These are phyloP conservation scores for Chenopodium formosanum DNA, from an alignment of 148 eudicot species.

Conservation along the genomic window DNA sequence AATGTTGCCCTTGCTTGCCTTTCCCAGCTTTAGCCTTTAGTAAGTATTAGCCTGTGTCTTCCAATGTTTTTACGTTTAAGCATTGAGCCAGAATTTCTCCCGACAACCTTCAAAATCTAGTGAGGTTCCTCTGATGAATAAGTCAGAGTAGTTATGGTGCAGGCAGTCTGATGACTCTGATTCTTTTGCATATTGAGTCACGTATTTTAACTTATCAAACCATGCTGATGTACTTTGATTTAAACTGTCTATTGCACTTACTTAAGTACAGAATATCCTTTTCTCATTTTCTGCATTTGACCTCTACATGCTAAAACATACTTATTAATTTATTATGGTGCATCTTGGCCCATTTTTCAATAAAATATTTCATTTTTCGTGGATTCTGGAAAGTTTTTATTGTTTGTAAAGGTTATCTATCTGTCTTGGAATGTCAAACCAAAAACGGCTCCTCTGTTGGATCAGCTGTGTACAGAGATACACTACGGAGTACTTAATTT, in stretches of 20 bases:
- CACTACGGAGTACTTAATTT: background rate
- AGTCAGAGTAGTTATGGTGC: background rate
- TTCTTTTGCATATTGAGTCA: background rate
- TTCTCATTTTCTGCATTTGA: background rate
- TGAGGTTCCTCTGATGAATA: background rate
- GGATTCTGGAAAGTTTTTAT: background rate
- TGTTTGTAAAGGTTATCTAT: background rate
- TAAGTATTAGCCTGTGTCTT: background rate
- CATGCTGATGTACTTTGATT: background rate
- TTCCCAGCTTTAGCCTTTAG: conserved; percentile 7
- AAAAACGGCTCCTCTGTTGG: background rate
- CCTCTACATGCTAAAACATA: background rate
- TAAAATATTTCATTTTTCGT: background rate
- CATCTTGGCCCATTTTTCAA: background rate
- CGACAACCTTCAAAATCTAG: background rate
- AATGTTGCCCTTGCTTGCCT: background rate
- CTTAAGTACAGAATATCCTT: background rate
- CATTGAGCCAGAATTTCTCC: background rate
- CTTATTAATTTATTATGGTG: background rate
- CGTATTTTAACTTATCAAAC: background rate
- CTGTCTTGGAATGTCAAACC: background rate
- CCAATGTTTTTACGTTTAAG: background rate
- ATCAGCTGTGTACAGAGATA: background rate
- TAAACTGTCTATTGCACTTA: too few relatives aligned
- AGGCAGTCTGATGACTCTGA: background rate